Evolutionary conservation across 2,329 filamentous ascomycete genomes (phyloP), one percentile per base, ranked within the genome.

Genomic region (Hymenoscyphus occultus): DNA sequence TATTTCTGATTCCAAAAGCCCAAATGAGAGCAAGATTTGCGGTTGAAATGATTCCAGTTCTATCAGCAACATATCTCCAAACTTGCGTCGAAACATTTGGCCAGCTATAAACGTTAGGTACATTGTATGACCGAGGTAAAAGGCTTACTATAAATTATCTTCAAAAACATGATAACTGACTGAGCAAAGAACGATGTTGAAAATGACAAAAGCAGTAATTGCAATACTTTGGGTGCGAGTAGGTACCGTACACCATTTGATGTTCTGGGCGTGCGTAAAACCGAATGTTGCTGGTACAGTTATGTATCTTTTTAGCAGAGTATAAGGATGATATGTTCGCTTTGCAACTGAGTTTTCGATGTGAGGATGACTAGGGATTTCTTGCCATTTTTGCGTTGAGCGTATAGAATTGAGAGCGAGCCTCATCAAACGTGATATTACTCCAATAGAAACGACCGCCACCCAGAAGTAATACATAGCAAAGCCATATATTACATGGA

Each of bases 1-100:
- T 90, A 68, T 91, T 91, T 12, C 89, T 80, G 72, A 85, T 84
- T 0, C 84, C 85, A 69, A 91, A 90, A 0, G 90, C 74, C 86
- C 87, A 90, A 0, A 90, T 77, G 1, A 89, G 71, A 0, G 86
- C 85, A 5, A 90, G 80, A 68, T 89, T 89, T 5, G 84, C 84
- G 68, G 87, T 84, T 0, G 86, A 84, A 31, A 91, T 80, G 39
- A 88, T 83, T 0, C 88, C 87, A 0, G 86, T 87, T 13, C 88
- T 82, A 67, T 90, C 86, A 0, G 86, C 84, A 0, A 86, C 78
- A 64, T 87, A 89, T 1, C 86, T 83, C 54, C 79, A 77, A 0
- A 77, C 56, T 64, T 82, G 80, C 31, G 56, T 64, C 31, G 63
- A 39, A 0, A 70, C 64, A 0, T 71, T 67, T 0, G 76, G 74